Percentiles rank a stretch among this genome's conserved stretches.
These are phyloP conservation scores for Exserohilum turcica DNA, from an alignment of 2,329 filamentous ascomycete genomes.

Conservation along the genomic window DNA sequence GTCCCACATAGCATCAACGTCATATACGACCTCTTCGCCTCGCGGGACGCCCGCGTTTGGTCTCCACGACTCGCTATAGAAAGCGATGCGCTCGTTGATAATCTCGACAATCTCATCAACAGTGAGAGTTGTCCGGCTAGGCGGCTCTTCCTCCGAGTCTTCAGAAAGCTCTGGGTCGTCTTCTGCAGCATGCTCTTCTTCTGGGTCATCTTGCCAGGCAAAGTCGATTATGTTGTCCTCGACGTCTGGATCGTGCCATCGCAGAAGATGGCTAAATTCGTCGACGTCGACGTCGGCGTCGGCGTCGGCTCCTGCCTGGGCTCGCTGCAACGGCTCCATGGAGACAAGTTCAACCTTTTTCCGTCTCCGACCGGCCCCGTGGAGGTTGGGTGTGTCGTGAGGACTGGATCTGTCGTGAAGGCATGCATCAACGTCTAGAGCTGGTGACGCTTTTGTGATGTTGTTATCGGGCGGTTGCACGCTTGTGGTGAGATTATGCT, in stretches of 20 bases:
- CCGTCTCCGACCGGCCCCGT: conserved; percentile 5
- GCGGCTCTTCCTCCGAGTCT: conserved; percentile 1
- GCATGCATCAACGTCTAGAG: neutral
- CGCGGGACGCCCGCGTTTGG: conserved; percentile 17
- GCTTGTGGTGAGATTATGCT: conserved; percentile 3
- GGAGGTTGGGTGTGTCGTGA: neutral
- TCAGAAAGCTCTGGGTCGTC: neutral
- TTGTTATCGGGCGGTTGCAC: conserved; percentile 3
- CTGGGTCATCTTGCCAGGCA: conserved; percentile 7
- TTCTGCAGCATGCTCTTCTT: conserved; percentile 16
- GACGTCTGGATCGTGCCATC: conserved; percentile 13
- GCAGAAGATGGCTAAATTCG: conserved; percentile 40
- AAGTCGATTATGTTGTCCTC: conserved; percentile 13
- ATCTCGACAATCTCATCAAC: conserved; percentile 24
- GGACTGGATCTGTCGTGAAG: too few relatives aligned
- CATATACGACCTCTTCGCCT: conserved; percentile 16
- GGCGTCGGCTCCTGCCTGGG: neutral
- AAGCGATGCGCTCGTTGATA: conserved; percentile 35
- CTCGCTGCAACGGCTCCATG: neutral
- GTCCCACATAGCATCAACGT: conserved; percentile 27
- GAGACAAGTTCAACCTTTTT: conserved; percentile 6
- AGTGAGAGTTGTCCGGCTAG: conserved; percentile 16
- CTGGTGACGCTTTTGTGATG: neutral
- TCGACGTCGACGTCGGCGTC: neutral
- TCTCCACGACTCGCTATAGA: conserved; percentile 25